Base-by-base conservation (phyloP, 257 asterid genomes). In the Asclepias syriaca region DNA sequence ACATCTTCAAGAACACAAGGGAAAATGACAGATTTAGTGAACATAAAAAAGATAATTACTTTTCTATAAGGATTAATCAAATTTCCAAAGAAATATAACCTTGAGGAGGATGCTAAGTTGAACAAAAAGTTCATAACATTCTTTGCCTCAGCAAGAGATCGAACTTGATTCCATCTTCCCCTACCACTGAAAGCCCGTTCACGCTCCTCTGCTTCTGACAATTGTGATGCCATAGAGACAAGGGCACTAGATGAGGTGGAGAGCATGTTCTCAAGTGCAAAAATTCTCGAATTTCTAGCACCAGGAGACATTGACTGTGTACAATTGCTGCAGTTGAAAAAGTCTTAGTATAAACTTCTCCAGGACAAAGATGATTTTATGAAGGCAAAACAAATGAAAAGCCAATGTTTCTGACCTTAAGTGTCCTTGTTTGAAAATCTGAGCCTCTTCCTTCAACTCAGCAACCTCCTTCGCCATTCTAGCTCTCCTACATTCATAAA, bases 151-250 rank as follows among this genome's bases (percentile, higher is more conserved):
- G 96, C 85, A 56, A 95, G 86, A 72, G 96, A 80, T 63, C 95
- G 92, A 59, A 95, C 90, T 81, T 92, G 98, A 79, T 87, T 92
- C 99, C 98, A 95, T 78, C 99, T 82, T 65, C 97, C 99, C 78
- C 89, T 81, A 63, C 98, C 98, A 82, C 95, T 87, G 79, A 88
- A 91, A 71, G 98, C 87, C 16, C 98, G 87, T 68, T 92, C 99
- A 67, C 97, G 90, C 85, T 95, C 99, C 83, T 88, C 98, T 21
- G 96, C 99, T 82, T 95, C 99, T 54, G 99, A 95, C 69, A 95
- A 83, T 55, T 95, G 99, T 58, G 99, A 88, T 56, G 94, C 96
- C 99, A 95, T 88, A 74, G 99, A 84, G 82, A 95, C 93, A 72
- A 95, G 93, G 56, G 96, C 70, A 60, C 94, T 90, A 63, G 99